These are phyloP conservation scores for Termitomyces sp. DNA, from an alignment of 768 basidiomycete genomes.

Conservation along the genomic window DNA sequence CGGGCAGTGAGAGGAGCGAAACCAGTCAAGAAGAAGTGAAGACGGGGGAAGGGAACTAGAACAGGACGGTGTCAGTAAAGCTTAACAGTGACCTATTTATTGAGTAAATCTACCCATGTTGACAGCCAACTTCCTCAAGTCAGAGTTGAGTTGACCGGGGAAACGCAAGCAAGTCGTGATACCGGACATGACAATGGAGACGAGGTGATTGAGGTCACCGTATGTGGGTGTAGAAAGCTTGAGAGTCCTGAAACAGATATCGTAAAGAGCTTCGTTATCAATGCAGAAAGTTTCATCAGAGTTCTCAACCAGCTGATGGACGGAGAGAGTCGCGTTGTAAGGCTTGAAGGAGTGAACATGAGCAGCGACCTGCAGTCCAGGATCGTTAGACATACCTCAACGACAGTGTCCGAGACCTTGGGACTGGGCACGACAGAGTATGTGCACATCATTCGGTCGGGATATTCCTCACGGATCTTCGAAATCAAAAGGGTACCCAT, in stretches of 20 bases:
- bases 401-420: slow-evolving; percentile 98
- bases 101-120: slow-evolving; percentile 80
- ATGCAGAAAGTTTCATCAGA: slow-evolving; percentile 99
- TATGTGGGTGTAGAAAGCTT: slow-evolving; percentile 95
- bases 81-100: background rate
- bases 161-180: slow-evolving; percentile 98
- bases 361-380: background rate
- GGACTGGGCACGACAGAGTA: slow-evolving; percentile 98
- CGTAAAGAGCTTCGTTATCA: slow-evolving; percentile 98
- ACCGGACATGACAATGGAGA: slow-evolving; percentile 98
- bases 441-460: slow-evolving; percentile 99
- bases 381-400: slow-evolving; percentile 58
- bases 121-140: slow-evolving; percentile 95
- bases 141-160: slow-evolving; percentile 99
- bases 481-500: slow-evolving; percentile 99
- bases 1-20: slow-evolving; percentile 93
- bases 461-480: slow-evolving; percentile 98
- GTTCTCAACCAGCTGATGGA: slow-evolving; percentile 99
- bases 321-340: slow-evolving; percentile 97
- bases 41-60: slow-evolving; percentile 94
- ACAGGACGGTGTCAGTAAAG: background rate
- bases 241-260: slow-evolving; percentile 97
- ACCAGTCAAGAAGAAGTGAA: slow-evolving; percentile 99
- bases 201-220: slow-evolving; percentile 96
- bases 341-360: slow-evolving; percentile 46